A percentile compares a stretch with the other conserved stretches of the same genome.
phyloP scores from a whole-genome alignment of 345 rosid species.

The Kandelia obovata region DNA sequence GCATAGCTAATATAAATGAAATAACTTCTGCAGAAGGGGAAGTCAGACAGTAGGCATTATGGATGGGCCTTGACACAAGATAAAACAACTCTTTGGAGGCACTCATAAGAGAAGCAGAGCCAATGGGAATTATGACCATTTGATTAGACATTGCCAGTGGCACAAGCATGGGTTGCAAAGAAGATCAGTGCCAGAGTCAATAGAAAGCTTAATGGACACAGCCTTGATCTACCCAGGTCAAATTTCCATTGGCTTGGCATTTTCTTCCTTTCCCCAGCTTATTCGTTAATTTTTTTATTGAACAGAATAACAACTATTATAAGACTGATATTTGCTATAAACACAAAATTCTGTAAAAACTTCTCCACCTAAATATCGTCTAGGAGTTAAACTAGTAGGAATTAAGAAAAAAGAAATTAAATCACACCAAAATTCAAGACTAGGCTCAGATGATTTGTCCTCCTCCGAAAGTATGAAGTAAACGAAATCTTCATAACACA shows the following conservation, averaged over 20 bases:
- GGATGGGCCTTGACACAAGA: too few relatives aligned
- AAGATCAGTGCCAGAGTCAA: too few relatives aligned
- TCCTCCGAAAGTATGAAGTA: constrained; percentile 32
- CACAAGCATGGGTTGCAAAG: too few relatives aligned
- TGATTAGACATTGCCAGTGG: too few relatives aligned
- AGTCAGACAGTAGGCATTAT: not conserved
- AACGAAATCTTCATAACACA: constrained; percentile 37
- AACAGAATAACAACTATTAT: not conserved
- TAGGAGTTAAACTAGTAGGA: not conserved
- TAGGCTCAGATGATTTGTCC: constrained; percentile 32
- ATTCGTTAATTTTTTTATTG: not conserved
- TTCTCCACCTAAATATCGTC: not conserved
- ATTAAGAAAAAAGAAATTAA: not conserved
- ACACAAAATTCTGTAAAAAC: not conserved
- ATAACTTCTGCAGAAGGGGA: too few relatives aligned
- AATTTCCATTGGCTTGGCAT: too few relatives aligned
- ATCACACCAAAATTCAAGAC: constrained; percentile 29
- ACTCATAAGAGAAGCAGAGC: too few relatives aligned
- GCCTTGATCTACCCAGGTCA: too few relatives aligned
- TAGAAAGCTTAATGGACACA: too few relatives aligned
- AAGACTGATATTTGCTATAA: not conserved
- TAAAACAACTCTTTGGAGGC: too few relatives aligned
- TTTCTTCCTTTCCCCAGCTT: not conserved
- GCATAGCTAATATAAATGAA: not conserved
- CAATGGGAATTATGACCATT: too few relatives aligned